Conservation (phyloP, 2,329 filamentous ascomycete genomes). For the Cordyceps pruinosa region DNA sequence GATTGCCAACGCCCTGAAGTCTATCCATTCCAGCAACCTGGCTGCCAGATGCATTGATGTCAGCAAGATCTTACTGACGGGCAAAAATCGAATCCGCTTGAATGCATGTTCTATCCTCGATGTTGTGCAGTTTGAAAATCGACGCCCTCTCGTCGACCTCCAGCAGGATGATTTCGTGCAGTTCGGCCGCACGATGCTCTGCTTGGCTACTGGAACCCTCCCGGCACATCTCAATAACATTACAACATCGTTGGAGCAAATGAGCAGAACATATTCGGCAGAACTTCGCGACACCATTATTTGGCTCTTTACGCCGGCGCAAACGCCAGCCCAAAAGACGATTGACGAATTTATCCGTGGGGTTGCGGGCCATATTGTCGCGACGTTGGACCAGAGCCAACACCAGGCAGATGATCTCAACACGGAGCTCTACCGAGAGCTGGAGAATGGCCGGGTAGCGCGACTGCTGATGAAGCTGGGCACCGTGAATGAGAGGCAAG, state of each 20-base stretch:
- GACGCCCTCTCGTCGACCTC: slow-evolving; percentile 62
- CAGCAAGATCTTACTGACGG: slow-evolving; percentile 83
- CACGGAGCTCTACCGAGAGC: slow-evolving; percentile 66
- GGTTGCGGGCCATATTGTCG: slow-evolving; percentile 70
- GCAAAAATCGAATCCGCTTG: slow-evolving; percentile 82
- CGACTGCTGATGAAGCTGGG: slow-evolving; percentile 77
- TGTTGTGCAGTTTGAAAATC: slow-evolving; percentile 73
- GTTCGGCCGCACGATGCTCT: slow-evolving; percentile 79
- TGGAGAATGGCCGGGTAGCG: slow-evolving; percentile 83
- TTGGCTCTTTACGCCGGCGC: slow-evolving; percentile 70
- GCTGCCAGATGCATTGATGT: slow-evolving; percentile 81
- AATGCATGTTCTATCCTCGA: slow-evolving; percentile 86
- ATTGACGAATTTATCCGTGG: slow-evolving; percentile 74
- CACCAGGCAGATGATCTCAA: slow-evolving; percentile 71
- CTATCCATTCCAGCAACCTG: slow-evolving; percentile 73
- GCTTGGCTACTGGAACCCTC: slow-evolving; percentile 65
- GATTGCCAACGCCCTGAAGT: slow-evolving; percentile 78
- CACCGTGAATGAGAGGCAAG: slow-evolving; percentile 81
- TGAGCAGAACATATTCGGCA: slow-evolving; percentile 68
- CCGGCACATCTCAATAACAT: slow-evolving; percentile 50
- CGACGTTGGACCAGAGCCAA: slow-evolving; percentile 69
- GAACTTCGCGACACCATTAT: slow-evolving; percentile 72
- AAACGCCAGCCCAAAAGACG: slow-evolving; percentile 52
- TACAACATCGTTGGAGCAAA: slow-evolving; percentile 65
- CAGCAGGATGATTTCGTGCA: slow-evolving; percentile 84